Evolutionary conservation across 2,329 filamentous ascomycete species (phyloP).

Genomic region (Coniella vitis): DNA sequence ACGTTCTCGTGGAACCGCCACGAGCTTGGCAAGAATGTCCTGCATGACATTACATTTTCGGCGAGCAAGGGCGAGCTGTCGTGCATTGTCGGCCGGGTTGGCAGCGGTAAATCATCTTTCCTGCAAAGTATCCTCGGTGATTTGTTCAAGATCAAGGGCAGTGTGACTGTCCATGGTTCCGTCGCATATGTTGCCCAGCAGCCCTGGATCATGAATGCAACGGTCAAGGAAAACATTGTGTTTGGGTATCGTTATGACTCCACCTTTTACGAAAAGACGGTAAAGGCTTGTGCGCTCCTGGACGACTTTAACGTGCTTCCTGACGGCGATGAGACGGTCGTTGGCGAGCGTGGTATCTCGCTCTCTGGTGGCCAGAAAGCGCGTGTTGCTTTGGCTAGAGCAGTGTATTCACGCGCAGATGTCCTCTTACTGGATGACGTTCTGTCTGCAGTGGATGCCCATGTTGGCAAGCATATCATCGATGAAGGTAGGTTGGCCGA

Average conservation of each 20-base stretch:
- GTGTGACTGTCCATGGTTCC: conserved; percentile 73
- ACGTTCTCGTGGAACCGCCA: conserved; percentile 94
- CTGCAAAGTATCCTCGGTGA: conserved; percentile 85
- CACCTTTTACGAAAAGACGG: conserved; percentile 86
- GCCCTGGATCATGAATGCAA: conserved; percentile 96
- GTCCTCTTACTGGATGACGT: conserved; percentile 93
- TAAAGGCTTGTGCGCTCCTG: conserved; percentile 81
- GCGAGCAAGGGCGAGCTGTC: conserved; percentile 89
- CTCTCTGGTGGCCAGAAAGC: conserved; percentile 95
- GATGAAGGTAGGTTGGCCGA: conserved; percentile 49
- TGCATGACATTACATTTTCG: conserved; percentile 80
- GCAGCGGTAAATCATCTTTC: conserved; percentile 88
- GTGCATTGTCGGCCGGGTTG: conserved; percentile 91
- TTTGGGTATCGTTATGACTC: conserved; percentile 94
- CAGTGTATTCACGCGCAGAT: conserved; percentile 94
- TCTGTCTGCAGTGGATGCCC: conserved; percentile 94
- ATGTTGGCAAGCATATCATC: conserved; percentile 91
- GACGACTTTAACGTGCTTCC: conserved; percentile 91
- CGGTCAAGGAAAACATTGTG: conserved; percentile 92
- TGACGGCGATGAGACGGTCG: conserved; percentile 93
- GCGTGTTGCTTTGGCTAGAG: conserved; percentile 81
- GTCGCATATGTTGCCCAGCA: conserved; percentile 90
- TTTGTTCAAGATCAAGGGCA: conserved; percentile 80
- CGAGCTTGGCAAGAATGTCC: conserved; percentile 54
- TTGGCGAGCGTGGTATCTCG: conserved; percentile 94